These are phyloP conservation scores for Tephrocybe sp. DNA, from an alignment of 768 basidiomycete species.

Conservation along the genomic window DNA sequence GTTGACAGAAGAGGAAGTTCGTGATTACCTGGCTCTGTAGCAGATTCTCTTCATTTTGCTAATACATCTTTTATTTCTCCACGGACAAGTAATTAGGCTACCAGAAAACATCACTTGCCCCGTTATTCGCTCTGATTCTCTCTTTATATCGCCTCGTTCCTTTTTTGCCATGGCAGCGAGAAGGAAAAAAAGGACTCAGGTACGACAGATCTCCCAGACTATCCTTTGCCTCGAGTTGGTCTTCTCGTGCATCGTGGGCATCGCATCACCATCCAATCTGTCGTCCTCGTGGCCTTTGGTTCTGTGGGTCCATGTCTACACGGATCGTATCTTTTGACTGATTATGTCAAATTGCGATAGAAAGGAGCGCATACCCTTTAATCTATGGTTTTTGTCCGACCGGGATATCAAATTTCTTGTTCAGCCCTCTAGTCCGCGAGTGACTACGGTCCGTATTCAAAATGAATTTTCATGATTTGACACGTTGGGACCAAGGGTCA, in stretches of 20 bases:
- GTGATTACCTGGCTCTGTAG: conserved; percentile 90
- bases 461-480: background rate
- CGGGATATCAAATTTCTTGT: background rate
- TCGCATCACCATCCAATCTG: background rate
- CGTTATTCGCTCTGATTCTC: too few species aligned
- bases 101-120: background rate
- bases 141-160: background rate
- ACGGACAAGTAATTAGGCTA: background rate
- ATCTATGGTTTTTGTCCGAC: too few species aligned
- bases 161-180: background rate
- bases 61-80: conserved; percentile 13
- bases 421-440: background rate
- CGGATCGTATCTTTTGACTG: background rate
- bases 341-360: background rate
- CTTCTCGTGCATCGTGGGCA: background rate
- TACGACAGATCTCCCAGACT: background rate
- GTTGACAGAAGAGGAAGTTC: conserved; percentile 93
- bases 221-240: background rate
- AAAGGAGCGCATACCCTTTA: too few species aligned
- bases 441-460: background rate
- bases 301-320: background rate
- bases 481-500: background rate
- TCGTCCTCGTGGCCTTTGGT: background rate
- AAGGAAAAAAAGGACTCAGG: background rate
- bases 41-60: conserved; percentile 10